Evolutionary conservation across 306 rosid species (phyloP).

Genomic region (Prunus kanzakura): DNA sequence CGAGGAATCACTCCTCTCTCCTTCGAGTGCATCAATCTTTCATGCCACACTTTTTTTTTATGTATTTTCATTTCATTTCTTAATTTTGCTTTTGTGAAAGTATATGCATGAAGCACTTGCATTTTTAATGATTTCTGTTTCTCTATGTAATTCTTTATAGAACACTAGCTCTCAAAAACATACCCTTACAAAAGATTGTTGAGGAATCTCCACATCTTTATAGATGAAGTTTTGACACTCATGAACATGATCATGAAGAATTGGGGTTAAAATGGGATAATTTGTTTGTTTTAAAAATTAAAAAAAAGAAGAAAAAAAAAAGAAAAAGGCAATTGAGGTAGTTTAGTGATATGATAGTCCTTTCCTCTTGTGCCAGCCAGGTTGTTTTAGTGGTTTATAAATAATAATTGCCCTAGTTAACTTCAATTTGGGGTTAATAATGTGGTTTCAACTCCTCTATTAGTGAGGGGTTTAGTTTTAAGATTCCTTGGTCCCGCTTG

Average conservation of each 20-base stretch:
- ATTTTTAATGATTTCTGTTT: background rate
- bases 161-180: background rate
- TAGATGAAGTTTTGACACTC: background rate
- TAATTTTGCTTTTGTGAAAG: too few relatives aligned
- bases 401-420: constrained; percentile 27
- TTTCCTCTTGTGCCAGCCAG: background rate
- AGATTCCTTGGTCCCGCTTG: constrained; percentile 50
- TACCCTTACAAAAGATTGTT: too few relatives aligned
- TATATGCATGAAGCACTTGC: background rate
- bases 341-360: background rate
- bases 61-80: background rate
- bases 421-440: constrained; percentile 41
- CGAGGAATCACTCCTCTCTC: constrained; percentile 6
- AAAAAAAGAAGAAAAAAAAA: too few relatives aligned
- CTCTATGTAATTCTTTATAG: background rate
- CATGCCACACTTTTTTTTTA: background rate
- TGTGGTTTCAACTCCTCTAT: constrained; percentile 26
- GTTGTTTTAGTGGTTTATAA: constrained; percentile 21
- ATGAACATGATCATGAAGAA: background rate
- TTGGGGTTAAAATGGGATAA: background rate
- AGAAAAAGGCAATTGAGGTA: background rate
- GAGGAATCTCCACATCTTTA: too few relatives aligned
- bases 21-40: constrained; percentile 1
- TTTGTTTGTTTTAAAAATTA: too few relatives aligned
- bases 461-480: constrained; percentile 14